Percentiles rank a stretch among this genome's conserved stretches.
phyloP scores from a whole-genome alignment of 495 filamentous ascomycete genomes.

The Aspergillus sparsus region DNA sequence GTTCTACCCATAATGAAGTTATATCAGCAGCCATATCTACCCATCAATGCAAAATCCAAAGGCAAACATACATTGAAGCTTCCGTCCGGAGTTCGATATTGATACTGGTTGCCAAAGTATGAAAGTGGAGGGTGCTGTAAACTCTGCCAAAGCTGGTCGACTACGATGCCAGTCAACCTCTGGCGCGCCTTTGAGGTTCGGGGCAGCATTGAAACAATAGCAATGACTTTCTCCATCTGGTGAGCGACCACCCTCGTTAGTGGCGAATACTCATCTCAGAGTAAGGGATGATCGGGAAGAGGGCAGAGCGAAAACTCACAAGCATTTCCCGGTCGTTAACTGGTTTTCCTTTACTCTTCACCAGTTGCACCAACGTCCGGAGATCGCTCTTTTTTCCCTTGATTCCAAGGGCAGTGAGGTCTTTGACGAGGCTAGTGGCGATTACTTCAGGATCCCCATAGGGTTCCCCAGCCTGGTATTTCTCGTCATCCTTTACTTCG shows the following conservation, averaged over 20 bases:
- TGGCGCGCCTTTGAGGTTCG: conserved; percentile 43
- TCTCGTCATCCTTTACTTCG: not conserved
- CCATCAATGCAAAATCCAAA: not conserved
- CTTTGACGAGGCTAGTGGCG: not conserved
- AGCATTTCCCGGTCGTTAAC: not conserved
- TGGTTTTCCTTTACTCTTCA: not conserved
- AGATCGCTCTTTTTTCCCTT: not conserved
- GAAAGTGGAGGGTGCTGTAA: conserved; percentile 61
- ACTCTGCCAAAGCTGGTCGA: conserved; percentile 59
- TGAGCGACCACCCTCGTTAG: not conserved
- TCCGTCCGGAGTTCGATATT: conserved; percentile 43
- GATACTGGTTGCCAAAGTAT: conserved; percentile 31
- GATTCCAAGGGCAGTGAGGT: not conserved
- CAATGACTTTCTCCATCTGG: not conserved
- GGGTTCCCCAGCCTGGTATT: not conserved
- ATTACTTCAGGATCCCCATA: not conserved
- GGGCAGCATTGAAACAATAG: conserved; percentile 27
- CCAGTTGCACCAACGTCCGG: not conserved
- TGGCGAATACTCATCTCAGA: not conserved
- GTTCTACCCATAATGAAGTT: conserved; percentile 8
- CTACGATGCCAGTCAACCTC: conserved; percentile 53
- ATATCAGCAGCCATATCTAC: not conserved
- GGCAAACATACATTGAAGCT: conserved; percentile 27
- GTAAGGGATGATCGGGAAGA: too few species aligned
- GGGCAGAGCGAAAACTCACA: not conserved